Percentiles rank a stretch among this genome's conserved stretches.
Conservation (phyloP, 164 flowering plant genomes). For the Annona cherimola region DNA sequence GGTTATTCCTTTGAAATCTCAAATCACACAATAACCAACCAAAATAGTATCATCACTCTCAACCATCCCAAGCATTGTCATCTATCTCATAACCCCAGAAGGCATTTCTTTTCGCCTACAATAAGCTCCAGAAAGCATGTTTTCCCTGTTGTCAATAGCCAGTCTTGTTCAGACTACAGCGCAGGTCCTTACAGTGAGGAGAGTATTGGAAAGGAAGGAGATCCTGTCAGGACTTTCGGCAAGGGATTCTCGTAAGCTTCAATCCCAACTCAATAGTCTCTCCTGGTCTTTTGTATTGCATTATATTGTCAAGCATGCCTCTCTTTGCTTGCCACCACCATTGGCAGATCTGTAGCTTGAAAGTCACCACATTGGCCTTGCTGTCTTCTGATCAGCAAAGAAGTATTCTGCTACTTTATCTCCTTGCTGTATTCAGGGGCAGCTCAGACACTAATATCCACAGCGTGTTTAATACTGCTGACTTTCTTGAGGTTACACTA, state of each 20-base stretch:
- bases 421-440: background rate
- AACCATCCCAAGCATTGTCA: background rate
- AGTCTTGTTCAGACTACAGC: slow-evolving; percentile 6
- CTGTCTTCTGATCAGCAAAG: background rate
- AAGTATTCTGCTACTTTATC: background rate
- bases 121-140: background rate
- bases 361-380: background rate
- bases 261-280: background rate
- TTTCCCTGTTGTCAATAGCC: background rate
- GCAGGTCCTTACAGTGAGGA: slow-evolving; percentile 1
- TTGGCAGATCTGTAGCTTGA: background rate
- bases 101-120: background rate
- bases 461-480: background rate
- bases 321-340: background rate
- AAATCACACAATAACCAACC: background rate
- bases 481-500: background rate
- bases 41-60: background rate
- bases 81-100: background rate
- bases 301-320: background rate
- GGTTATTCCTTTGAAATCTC: background rate
- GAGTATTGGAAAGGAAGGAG: background rate
- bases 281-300: background rate
- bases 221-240: background rate
- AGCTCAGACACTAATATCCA: background rate
- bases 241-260: slow-evolving; percentile 8